These are phyloP conservation scores for Saccharomyces hybrid DNA, from an alignment of 1,139 yeast genomes.

Conservation along the genomic window DNA sequence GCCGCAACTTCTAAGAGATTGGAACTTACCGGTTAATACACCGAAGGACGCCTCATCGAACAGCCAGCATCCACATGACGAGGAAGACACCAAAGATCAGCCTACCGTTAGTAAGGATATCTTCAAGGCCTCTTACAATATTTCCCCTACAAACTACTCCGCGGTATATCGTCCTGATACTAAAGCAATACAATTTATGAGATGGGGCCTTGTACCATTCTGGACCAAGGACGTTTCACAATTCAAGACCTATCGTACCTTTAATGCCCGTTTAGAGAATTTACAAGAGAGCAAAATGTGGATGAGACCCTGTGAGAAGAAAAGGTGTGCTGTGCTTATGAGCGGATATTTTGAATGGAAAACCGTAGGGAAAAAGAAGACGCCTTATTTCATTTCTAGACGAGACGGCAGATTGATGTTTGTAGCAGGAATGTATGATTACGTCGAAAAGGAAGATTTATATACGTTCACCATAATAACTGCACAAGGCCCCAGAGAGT, in stretches of 20 bases:
- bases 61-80: not conserved
- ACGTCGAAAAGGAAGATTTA: constrained; percentile 30
- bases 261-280: constrained; percentile 61
- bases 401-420: constrained; percentile 46
- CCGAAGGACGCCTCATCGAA: not conserved
- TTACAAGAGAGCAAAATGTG: constrained; percentile 43
- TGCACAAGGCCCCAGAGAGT: constrained; percentile 51
- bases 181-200: constrained; percentile 38
- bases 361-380: constrained; percentile 33
- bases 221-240: constrained; percentile 39
- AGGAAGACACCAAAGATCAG: not conserved
- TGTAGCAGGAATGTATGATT: constrained; percentile 59
- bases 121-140: constrained; percentile 34
- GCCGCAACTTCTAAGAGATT: constrained; percentile 10
- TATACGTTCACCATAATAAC: constrained; percentile 67
- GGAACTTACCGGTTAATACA: constrained; percentile 8
- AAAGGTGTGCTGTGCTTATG: constrained; percentile 62
- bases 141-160: constrained; percentile 44
- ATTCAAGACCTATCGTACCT: constrained; percentile 36
- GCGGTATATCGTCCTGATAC: constrained; percentile 36
- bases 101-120: not conserved
- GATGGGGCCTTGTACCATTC: constrained; percentile 54
- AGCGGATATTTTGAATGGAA: constrained; percentile 86
- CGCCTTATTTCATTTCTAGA: constrained; percentile 60
- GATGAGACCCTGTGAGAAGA: constrained; percentile 31